A percentile compares a stretch with the other conserved stretches of the same genome.
phyloP scores from a whole-genome alignment of 805 yeast genomes.

The Zygotorulaspora chibaensis region DNA sequence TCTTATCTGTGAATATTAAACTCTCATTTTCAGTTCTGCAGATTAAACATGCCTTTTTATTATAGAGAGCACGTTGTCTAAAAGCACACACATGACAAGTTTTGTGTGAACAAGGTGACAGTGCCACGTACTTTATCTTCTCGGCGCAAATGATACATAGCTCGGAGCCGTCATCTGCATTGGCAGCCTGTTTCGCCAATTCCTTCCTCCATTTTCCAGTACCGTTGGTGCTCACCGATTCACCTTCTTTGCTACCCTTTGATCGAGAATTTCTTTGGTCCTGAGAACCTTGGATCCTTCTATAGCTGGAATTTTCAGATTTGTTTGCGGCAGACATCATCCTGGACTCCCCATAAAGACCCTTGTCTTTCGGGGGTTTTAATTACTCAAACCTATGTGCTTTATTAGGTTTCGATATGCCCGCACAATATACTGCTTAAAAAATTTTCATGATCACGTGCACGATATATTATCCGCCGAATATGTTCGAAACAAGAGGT shows the following conservation, averaged over 20 bases:
- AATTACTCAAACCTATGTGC: neutral
- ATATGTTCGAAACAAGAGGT: too few species aligned
- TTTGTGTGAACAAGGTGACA: constrained; percentile 79
- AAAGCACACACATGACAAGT: constrained; percentile 81
- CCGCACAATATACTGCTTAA: too few species aligned
- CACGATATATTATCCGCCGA: too few species aligned
- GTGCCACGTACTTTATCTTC: constrained; percentile 54
- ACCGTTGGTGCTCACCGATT: neutral
- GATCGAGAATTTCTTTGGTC: neutral
- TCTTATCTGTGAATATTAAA: constrained; percentile 54
- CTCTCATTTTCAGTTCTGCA: constrained; percentile 70
- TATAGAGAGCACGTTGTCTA: constrained; percentile 75
- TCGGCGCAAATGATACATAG: constrained; percentile 85
- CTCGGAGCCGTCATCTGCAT: constrained; percentile 34
- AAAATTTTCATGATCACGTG: too few species aligned
- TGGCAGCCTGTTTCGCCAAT: neutral
- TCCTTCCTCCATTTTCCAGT: constrained; percentile 3
- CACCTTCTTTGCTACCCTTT: neutral
- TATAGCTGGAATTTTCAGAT: constrained; percentile 5
- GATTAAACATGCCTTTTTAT: constrained; percentile 69
- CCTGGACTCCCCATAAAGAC: neutral
- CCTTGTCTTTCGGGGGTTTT: too few species aligned
- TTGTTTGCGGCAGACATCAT: neutral
- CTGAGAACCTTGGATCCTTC: constrained; percentile 23
- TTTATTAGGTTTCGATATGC: too few species aligned